phyloP scores from a whole-genome alignment of 2,329 filamentous ascomycete genomes.

The Cladosporium sphaerospermum region DNA sequence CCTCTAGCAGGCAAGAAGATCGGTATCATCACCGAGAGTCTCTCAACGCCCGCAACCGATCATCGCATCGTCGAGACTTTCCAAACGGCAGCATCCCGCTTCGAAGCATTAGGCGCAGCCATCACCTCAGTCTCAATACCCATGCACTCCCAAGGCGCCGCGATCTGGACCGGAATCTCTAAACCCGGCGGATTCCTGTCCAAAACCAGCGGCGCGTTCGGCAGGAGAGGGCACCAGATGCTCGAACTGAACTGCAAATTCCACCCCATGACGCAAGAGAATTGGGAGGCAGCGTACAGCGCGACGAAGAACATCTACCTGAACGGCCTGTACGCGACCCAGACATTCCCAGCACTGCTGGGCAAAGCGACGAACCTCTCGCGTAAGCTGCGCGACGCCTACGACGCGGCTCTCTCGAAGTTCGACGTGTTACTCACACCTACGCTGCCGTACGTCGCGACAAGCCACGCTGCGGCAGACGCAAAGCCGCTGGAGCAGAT shows the following conservation, averaged over 20 bases:
- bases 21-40: slow-evolving; percentile 40
- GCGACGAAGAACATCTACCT: slow-evolving; percentile 52
- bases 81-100: slow-evolving; percentile 29
- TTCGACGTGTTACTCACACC: slow-evolving; percentile 45
- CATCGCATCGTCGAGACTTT: slow-evolving; percentile 34
- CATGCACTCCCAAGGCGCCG: slow-evolving; percentile 42
- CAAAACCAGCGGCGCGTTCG: slow-evolving; percentile 35
- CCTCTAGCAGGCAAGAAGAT: slow-evolving; percentile 29
- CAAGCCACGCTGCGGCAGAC: slow-evolving; percentile 36
- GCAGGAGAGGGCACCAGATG: slow-evolving; percentile 45
- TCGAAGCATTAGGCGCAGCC: slow-evolving; percentile 37
- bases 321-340: slow-evolving; percentile 44
- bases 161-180: slow-evolving; percentile 44
- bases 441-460: slow-evolving; percentile 43
- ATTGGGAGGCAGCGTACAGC: slow-evolving; percentile 48
- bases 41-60: slow-evolving; percentile 33
- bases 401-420: slow-evolving; percentile 37
- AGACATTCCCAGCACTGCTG: slow-evolving; percentile 42
- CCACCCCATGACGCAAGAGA: slow-evolving; percentile 34
- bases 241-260: slow-evolving; percentile 46
- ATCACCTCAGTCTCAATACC: slow-evolving; percentile 42
- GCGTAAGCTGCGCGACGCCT: slow-evolving; percentile 40
- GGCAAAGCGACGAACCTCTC: slow-evolving; percentile 42
- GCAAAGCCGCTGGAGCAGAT: slow-evolving; percentile 42
- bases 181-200: slow-evolving; percentile 40